phyloP scores from a whole-genome alignment of 805 yeast genomes.

The Cyberlindnera euphorbiae region DNA sequence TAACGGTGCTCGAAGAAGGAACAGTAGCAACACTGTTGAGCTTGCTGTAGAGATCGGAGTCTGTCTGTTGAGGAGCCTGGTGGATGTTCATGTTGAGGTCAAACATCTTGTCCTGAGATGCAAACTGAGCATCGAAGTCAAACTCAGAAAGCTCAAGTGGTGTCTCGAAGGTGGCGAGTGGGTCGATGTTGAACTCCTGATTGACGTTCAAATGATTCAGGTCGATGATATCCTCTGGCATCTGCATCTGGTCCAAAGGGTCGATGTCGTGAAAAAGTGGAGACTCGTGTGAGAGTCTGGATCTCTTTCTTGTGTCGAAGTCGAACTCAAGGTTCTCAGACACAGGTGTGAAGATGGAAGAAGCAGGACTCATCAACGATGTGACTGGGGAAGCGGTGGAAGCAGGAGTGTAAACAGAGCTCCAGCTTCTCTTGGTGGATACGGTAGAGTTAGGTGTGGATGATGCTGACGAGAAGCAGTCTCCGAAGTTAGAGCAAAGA shows the following conservation, averaged over 20 bases:
- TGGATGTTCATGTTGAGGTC: conserved; percentile 4
- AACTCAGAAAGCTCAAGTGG: conserved; percentile 5
- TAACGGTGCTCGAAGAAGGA: neutral
- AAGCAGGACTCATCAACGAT: conserved; percentile 6
- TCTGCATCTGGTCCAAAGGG: conserved; percentile 11
- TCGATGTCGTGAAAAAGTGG: conserved; percentile 19
- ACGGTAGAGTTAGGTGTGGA: conserved; percentile 12
- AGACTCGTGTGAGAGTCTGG: conserved; percentile 13
- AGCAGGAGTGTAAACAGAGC: conserved; percentile 21
- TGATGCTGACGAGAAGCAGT: conserved; percentile 8
- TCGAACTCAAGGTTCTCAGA: conserved; percentile 12
- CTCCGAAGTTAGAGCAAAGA: conserved; percentile 25
- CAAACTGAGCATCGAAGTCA: neutral
- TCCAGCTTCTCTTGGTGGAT: conserved; percentile 19
- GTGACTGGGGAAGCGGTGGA: conserved; percentile 20
- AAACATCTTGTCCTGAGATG: conserved; percentile 1
- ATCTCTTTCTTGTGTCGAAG: conserved; percentile 11
- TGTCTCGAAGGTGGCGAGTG: neutral
- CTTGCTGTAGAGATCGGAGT: conserved; percentile 1
- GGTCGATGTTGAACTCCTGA: conserved; percentile 3
- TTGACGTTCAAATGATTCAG: conserved; percentile 12
- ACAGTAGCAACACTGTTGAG: conserved; percentile 1
- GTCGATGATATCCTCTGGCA: conserved; percentile 21
- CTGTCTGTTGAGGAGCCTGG: too few species aligned
- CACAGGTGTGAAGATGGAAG: conserved; percentile 5